Conservation (phyloP, 106 monocot genomes). For the Dendrobium officinale region DNA sequence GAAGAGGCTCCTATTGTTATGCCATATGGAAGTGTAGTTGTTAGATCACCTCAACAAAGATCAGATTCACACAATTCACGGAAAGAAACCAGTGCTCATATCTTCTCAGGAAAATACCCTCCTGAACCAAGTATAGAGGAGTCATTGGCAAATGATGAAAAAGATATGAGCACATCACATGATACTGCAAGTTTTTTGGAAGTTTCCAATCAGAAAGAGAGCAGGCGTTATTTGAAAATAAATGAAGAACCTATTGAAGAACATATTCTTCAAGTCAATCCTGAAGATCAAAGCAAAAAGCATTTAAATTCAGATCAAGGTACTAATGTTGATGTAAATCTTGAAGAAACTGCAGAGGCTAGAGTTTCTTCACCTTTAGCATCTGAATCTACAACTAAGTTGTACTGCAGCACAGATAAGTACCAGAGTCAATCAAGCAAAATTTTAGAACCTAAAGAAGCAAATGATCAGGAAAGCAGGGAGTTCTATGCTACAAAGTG, state of each 20-base stretch:
- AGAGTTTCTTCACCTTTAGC: background rate
- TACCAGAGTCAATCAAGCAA: background rate
- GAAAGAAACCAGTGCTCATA: background rate
- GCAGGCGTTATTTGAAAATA: background rate
- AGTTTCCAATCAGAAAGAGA: background rate
- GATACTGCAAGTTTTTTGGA: background rate
- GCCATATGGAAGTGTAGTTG: background rate
- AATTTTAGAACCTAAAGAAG: constrained; percentile 1
- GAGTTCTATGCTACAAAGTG: background rate
- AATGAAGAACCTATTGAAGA: background rate
- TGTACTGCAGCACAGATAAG: background rate
- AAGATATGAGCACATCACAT: background rate
- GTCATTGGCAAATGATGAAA: background rate
- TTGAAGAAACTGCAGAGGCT: background rate
- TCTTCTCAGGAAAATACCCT: background rate
- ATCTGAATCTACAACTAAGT: background rate
- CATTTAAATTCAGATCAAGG: background rate
- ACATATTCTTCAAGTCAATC: background rate
- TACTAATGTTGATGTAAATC: background rate
- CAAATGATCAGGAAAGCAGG: background rate
- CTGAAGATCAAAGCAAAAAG: background rate
- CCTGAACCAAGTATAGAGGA: background rate
- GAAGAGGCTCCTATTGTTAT: constrained; percentile 2
- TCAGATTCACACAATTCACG: background rate
- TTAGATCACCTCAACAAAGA: background rate